phyloP scores from a whole-genome alignment of 495 filamentous ascomycete species.

The Glonium stellatum region DNA sequence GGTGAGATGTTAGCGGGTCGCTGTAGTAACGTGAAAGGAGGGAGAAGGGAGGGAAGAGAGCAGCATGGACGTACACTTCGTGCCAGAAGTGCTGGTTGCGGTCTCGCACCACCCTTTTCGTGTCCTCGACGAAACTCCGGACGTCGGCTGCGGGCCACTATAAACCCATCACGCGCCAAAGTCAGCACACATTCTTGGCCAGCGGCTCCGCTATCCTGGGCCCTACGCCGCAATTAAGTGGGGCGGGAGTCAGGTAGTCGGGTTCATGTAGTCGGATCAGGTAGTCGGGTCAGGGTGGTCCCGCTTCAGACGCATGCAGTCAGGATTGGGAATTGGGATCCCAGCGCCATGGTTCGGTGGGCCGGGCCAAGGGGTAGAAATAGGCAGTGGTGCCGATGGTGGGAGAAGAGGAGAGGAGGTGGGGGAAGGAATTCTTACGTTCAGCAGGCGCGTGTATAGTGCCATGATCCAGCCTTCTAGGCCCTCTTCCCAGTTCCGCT shows the following conservation, averaged over 20 bases:
- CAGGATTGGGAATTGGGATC: background rate
- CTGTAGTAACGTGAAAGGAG: background rate
- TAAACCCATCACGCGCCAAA: background rate
- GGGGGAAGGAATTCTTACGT: slow-evolving; percentile 6
- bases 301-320: too few species aligned
- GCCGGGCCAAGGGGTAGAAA: background rate
- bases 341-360: too few species aligned
- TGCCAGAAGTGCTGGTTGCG: slow-evolving; percentile 28
- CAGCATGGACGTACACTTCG: slow-evolving; percentile 12
- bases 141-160: slow-evolving; percentile 28
- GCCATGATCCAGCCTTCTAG: slow-evolving; percentile 24
- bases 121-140: slow-evolving; percentile 14
- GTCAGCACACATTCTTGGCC: background rate
- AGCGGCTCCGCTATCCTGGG: too few species aligned
- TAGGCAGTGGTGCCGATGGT: background rate
- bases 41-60: background rate
- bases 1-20: background rate
- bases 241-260: too few species aligned
- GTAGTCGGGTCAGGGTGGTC: too few species aligned
- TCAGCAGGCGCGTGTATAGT: slow-evolving; percentile 19
- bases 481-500: slow-evolving; percentile 21
- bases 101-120: slow-evolving; percentile 17
- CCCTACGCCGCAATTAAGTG: too few species aligned
- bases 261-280: too few species aligned
- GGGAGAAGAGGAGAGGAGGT: background rate